Base-by-base conservation (phyloP, 2,329 filamentous ascomycete species). In the Aureobasidium uvarum region DNA sequence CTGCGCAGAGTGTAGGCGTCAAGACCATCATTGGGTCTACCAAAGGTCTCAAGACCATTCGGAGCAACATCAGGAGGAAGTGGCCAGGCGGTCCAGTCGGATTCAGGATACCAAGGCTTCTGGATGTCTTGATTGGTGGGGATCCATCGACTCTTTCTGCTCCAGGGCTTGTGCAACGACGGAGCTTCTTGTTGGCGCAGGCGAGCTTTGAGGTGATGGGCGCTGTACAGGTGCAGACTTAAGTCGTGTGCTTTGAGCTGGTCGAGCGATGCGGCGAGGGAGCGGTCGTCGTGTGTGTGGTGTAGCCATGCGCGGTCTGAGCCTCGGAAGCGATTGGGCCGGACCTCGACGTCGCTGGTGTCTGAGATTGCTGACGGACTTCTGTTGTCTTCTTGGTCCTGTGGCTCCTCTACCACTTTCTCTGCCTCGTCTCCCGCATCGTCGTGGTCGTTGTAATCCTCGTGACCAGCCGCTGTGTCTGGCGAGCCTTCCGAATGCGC, bases 61-160 rank as follows among this genome's bases (percentile, higher is more conserved):
- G 90, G 90, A 8, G 95, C 86, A 31, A 83, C 77, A 8, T 80
- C 77, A 5, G 84, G 80, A 23, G 81, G 81, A 72, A 96, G 75
- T 5, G 94, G 94, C 94, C 94, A 97, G 0, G 92, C 90, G 20
- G 90, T 91, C 93, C 94, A 97, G 5, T 74, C 69, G 66, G 83
- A 85, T 0, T 84, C 71, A 1, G 84, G 81, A 18, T 76, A 70
- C 70, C 83, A 80, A 2, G 73, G 69, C 66, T 70, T 70, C 38
- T 75, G 72, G 5, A 68, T 68, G 48, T 75, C 68, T 18, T 75
- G 71, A 31, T 74, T 69, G 2, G 68, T 70, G 36, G 72, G 67
- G 33, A 78, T 68, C 78, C 79, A 81, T 10, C 66, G 67, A 36
- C 75, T 73, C 67, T 78, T 81, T 66, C 70, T 78, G 66, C 76